Conservation (phyloP, 768 basidiomycete species). For the Atractiella rhizophila region DNA sequence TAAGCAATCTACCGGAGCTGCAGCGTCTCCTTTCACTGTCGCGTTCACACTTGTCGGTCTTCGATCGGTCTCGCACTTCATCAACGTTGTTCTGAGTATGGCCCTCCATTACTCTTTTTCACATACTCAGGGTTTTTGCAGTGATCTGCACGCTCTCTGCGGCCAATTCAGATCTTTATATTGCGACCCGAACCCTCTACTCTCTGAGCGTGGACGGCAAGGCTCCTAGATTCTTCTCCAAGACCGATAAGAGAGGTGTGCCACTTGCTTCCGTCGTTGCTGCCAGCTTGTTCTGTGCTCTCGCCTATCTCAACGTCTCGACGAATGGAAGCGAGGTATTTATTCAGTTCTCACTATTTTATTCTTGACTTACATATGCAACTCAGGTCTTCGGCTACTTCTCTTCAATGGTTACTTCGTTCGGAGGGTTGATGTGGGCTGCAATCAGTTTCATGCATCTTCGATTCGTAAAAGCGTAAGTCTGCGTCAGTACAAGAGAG, state of each 20-base stretch:
- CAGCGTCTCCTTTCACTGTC: neutral
- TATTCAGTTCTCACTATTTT: slow-evolving; percentile 13
- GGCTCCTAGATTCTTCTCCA: slow-evolving; percentile 22
- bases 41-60: too few relatives aligned
- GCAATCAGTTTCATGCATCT: too few relatives aligned
- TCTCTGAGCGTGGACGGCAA: slow-evolving; percentile 21
- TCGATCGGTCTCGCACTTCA: neutral
- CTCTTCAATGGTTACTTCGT: slow-evolving; percentile 17
- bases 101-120: neutral
- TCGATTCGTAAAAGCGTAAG: too few relatives aligned
- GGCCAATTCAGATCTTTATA: slow-evolving; percentile 21
- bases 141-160: slow-evolving; percentile 19
- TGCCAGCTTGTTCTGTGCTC: slow-evolving; percentile 18
- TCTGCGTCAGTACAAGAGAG: too few relatives aligned
- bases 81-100: slow-evolving; percentile 5
- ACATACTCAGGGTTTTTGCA: neutral
- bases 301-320: slow-evolving; percentile 20
- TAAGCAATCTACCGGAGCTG: too few relatives aligned
- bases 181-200: slow-evolving; percentile 22
- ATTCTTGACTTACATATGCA: slow-evolving; percentile 11
- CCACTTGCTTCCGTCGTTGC: slow-evolving; percentile 20
- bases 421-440: neutral
- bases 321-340: neutral
- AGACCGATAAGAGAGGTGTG: slow-evolving; percentile 21
- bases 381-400: slow-evolving; percentile 23